A percentile compares a stretch with the other conserved stretches of the same genome.
Evolutionary conservation across 2,329 filamentous ascomycete species (phyloP).

Genomic region (Cladorrhinum sp.): DNA sequence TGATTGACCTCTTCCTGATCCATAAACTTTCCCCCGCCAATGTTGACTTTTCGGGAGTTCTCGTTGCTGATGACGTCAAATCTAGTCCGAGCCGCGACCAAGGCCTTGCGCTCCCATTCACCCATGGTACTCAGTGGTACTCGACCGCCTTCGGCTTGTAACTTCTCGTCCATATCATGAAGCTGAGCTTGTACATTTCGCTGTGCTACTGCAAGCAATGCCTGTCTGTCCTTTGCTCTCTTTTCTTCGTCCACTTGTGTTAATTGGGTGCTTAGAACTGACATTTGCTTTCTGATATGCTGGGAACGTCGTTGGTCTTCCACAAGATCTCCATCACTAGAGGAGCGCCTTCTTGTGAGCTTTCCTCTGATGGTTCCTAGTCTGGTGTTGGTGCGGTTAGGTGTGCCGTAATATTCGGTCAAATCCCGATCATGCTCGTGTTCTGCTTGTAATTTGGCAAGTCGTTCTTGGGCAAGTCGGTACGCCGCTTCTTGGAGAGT

Average conservation of each 20-base stretch:
- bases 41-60: conserved; percentile 56
- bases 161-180: conserved; percentile 75
- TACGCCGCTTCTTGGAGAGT: conserved; percentile 82
- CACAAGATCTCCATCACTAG: conserved; percentile 60
- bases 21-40: conserved; percentile 80
- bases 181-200: conserved; percentile 80
- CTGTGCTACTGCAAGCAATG: conserved; percentile 73
- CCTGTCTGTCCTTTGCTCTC: conserved; percentile 69
- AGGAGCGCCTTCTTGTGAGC: conserved; percentile 57
- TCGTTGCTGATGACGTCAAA: conserved; percentile 56
- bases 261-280: conserved; percentile 66
- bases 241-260: conserved; percentile 70
- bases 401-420: conserved; percentile 71
- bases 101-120: conserved; percentile 77
- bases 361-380: conserved; percentile 51
- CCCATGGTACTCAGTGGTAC: conserved; percentile 64
- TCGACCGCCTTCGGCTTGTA: conserved; percentile 73
- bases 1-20: conserved; percentile 73
- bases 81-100: conserved; percentile 64
- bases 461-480: conserved; percentile 76
- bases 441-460: conserved; percentile 76
- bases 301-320: conserved; percentile 67
- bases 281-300: conserved; percentile 76
- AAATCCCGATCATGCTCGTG: conserved; percentile 53
- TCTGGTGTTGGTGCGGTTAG: conserved; percentile 36